Evolutionary conservation across 306 rosid genomes (phyloP).

Genomic region (Pterocarpus santalinus): DNA sequence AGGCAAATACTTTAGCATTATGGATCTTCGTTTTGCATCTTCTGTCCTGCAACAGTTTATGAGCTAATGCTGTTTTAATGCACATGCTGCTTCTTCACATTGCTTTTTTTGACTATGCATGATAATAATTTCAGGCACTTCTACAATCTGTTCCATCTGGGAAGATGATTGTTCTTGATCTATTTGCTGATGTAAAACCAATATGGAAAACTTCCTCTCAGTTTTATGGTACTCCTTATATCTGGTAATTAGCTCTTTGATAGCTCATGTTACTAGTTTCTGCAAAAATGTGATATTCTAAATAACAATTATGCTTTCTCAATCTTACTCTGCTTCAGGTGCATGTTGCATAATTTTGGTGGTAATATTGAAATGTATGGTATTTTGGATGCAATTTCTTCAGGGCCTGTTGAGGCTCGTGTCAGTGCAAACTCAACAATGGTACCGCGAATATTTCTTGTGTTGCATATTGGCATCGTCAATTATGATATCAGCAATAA

Average conservation of each 20-base stretch:
- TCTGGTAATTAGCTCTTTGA: slow-evolving; percentile 69
- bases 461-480: slow-evolving; percentile 4
- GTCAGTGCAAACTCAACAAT: slow-evolving; percentile 84
- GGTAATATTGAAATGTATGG: slow-evolving; percentile 99
- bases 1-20: neutral
- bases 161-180: slow-evolving; percentile 96
- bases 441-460: slow-evolving; percentile 60
- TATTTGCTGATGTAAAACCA: slow-evolving; percentile 96
- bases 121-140: slow-evolving; percentile 77
- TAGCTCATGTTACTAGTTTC: slow-evolving; percentile 31
- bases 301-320: slow-evolving; percentile 20
- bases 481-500: slow-evolving; percentile 8
- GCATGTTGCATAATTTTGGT: slow-evolving; percentile 95
- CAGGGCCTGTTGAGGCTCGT: slow-evolving; percentile 93
- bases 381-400: slow-evolving; percentile 74
- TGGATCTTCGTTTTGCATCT: neutral
- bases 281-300: slow-evolving; percentile 9
- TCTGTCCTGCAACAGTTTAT: neutral
- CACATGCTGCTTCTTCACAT: slow-evolving; percentile 6
- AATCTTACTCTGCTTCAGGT: slow-evolving; percentile 63
- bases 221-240: slow-evolving; percentile 92
- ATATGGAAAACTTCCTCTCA: slow-evolving; percentile 88
- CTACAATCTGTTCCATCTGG: slow-evolving; percentile 90
- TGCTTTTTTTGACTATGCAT: slow-evolving; percentile 10
- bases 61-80: slow-evolving; percentile 14